Evolutionary conservation across 2,329 filamentous ascomycete species (phyloP).

Genomic region (Sordariomycetes sp.): DNA sequence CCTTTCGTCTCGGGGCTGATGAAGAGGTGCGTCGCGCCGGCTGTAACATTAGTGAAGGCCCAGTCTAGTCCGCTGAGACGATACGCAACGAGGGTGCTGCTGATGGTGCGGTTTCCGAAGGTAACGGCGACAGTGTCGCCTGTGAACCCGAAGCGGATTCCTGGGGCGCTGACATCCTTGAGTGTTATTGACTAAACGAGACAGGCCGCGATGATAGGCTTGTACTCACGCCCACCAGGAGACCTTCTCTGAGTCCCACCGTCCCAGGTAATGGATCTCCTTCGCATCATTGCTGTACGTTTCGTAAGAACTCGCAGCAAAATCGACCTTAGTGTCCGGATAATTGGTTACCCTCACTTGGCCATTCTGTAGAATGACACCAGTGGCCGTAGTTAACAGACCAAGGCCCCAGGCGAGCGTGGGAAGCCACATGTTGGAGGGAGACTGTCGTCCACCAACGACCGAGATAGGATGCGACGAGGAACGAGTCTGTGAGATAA

Average conservation of each 20-base stretch:
- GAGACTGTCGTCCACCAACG: background rate
- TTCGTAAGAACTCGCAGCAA: background rate
- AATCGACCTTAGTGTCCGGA: background rate
- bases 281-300: slow-evolving; percentile 19
- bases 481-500: background rate
- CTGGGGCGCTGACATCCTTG: slow-evolving; percentile 24
- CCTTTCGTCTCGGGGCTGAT: slow-evolving; percentile 29
- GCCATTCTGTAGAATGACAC: background rate
- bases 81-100: slow-evolving; percentile 39
- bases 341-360: background rate
- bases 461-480: background rate
- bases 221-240: slow-evolving; percentile 44
- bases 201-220: background rate
- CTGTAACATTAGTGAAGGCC: slow-evolving; percentile 47
- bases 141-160: slow-evolving; percentile 41
- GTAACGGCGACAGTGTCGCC: slow-evolving; percentile 37
- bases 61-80: slow-evolving; percentile 45
- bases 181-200: background rate
- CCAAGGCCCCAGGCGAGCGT: background rate
- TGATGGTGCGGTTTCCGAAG: slow-evolving; percentile 36
- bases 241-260: slow-evolving; percentile 46
- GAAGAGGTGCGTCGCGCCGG: slow-evolving; percentile 40
- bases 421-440: background rate
- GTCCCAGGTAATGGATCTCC: slow-evolving; percentile 47
- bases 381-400: background rate